Percentiles rank a stretch among this genome's conserved stretches.
Conservation (phyloP, 345 rosid species). For the Cardamine occulta region DNA sequence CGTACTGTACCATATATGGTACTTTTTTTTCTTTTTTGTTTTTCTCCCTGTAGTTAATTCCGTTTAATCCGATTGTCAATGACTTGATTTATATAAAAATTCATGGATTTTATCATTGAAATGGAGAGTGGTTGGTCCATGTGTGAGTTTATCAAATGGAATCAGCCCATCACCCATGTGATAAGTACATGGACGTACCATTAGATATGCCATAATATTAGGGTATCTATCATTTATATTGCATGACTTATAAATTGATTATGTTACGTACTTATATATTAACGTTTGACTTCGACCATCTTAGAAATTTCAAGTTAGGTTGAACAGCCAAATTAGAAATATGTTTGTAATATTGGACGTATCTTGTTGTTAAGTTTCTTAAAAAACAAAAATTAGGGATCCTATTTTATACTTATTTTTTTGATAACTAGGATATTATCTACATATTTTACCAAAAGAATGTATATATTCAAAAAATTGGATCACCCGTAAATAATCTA, state of each 20-base stretch:
- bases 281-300: conserved; percentile 29
- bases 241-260: conserved; percentile 8
- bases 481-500: neutral
- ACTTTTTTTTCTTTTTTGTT: neutral
- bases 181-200: conserved; percentile 49
- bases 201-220: conserved; percentile 47
- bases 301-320: conserved; percentile 12
- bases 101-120: neutral
- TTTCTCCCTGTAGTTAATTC: neutral
- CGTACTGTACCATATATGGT: conserved; percentile 27
- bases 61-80: conserved; percentile 1
- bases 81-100: neutral
- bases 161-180: conserved; percentile 59
- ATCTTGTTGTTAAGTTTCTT: neutral
- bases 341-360: neutral
- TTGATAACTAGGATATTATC: too few species aligned
- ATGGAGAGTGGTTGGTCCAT: conserved; percentile 58
- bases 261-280: conserved; percentile 36
- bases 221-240: conserved; percentile 37
- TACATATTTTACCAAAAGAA: too few species aligned
- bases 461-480: too few species aligned
- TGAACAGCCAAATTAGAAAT: neutral
- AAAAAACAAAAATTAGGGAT: neutral
- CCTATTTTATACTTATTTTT: too few species aligned
- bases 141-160: conserved; percentile 41